Conservation (phyloP, 1,139 yeast genomes). For the Diutina ranongensis region DNA sequence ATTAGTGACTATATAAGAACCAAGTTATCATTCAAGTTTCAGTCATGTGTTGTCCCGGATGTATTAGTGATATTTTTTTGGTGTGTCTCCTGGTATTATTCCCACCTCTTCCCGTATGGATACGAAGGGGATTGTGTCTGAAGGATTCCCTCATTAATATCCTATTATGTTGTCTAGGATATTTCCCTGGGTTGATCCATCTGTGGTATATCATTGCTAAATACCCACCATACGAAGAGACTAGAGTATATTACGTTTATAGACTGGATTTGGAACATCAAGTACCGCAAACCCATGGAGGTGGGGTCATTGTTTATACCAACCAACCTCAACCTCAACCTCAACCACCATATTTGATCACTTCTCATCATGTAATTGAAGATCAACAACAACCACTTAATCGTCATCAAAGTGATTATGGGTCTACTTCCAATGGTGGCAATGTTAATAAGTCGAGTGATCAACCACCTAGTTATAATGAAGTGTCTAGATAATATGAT, state of each 20-base stretch:
- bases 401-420: not conserved
- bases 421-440: not conserved
- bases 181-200: slow-evolving; percentile 59
- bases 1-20: too few relatives aligned
- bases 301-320: slow-evolving; percentile 2
- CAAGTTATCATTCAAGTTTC: too few relatives aligned
- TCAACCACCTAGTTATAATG: not conserved
- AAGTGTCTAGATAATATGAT: not conserved
- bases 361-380: not conserved
- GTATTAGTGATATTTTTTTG: slow-evolving; percentile 33
- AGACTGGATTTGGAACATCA: slow-evolving; percentile 6
- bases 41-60: slow-evolving; percentile 2
- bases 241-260: slow-evolving; percentile 10
- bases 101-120: slow-evolving; percentile 67
- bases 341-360: not conserved
- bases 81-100: slow-evolving; percentile 49
- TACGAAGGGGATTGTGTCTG: slow-evolving; percentile 55
- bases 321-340: slow-evolving; percentile 1
- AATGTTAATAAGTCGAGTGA: not conserved
- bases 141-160: slow-evolving; percentile 51
- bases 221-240: slow-evolving; percentile 18
- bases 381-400: not conserved
- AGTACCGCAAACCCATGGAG: not conserved
- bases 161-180: slow-evolving; percentile 46
- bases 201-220: slow-evolving; percentile 53